Conservation (phyloP, 331 rosid genomes). For the Pyracantha coccinea region DNA sequence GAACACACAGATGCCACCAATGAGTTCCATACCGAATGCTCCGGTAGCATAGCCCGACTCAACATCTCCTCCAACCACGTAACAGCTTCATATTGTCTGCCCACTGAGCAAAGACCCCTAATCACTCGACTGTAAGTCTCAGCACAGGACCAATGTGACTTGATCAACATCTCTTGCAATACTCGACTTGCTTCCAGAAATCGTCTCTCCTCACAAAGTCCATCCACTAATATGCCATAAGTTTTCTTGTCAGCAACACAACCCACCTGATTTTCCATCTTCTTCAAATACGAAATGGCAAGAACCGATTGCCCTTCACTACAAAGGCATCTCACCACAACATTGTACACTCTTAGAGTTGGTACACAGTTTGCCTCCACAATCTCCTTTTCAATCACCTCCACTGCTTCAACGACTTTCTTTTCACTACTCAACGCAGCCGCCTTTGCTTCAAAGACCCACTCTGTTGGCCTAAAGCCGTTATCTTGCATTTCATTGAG, state of each 20-base stretch:
- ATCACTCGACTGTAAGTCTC: constrained; percentile 42
- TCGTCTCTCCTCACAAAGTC: constrained; percentile 45
- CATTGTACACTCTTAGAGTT: constrained; percentile 30
- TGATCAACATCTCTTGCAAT: constrained; percentile 63
- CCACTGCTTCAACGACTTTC: constrained; percentile 54
- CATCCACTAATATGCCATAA: constrained; percentile 37
- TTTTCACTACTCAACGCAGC: constrained; percentile 44
- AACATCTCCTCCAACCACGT: constrained; percentile 81
- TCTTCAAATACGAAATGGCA: constrained; percentile 46
- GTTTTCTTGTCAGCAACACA: constrained; percentile 41
- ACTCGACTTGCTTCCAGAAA: constrained; percentile 50
- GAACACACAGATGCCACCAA: constrained; percentile 45
- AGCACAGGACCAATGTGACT: constrained; percentile 50
- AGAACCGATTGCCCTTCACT: constrained; percentile 25
- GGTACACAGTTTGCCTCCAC: constrained; percentile 47
- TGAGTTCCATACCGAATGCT: constrained; percentile 47
- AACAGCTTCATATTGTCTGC: constrained; percentile 61
- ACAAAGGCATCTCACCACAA: constrained; percentile 42
- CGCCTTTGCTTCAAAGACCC: constrained; percentile 56
- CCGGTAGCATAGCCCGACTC: constrained; percentile 54
- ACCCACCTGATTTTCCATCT: constrained; percentile 48
- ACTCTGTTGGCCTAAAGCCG: constrained; percentile 48
- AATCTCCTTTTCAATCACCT: constrained; percentile 61
- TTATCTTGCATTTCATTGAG: constrained; percentile 40
- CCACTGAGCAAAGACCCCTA: constrained; percentile 56